Conservation (phyloP, 2,329 filamentous ascomycete species). For the Fusarium sp. region DNA sequence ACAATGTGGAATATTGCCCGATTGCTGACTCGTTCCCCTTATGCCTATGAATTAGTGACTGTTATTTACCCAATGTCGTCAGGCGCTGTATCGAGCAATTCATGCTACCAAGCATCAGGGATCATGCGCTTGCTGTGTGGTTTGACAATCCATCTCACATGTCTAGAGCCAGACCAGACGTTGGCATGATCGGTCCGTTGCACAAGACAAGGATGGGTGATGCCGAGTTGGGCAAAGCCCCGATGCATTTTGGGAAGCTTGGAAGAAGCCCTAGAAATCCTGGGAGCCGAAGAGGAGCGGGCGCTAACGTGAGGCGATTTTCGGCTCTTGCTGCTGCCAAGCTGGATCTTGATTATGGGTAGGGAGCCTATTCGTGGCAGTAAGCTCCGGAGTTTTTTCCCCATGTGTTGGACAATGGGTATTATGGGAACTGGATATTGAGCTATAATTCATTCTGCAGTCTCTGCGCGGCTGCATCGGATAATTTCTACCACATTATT, state of each 20-base stretch:
- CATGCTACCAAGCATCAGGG: background rate
- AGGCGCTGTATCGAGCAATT: background rate
- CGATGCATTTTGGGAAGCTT: constrained; percentile 15
- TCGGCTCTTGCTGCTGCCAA: constrained; percentile 13
- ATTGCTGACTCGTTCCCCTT: background rate
- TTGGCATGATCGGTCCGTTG: constrained; percentile 23
- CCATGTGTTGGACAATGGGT: background rate
- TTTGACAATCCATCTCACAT: constrained; percentile 24
- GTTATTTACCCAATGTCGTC: background rate
- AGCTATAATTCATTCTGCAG: background rate
- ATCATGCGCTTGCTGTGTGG: background rate
- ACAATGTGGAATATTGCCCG: background rate
- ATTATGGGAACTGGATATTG: background rate
- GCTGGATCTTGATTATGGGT: constrained; percentile 2
- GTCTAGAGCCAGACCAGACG: background rate
- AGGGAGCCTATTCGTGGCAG: background rate
- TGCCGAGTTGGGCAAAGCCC: constrained; percentile 21
- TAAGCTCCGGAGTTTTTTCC: constrained; percentile 4
- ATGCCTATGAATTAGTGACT: background rate
- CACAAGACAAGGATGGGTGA: constrained; percentile 17
- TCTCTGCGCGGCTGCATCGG: background rate
- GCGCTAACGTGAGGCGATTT: constrained; percentile 32
- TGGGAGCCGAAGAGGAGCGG: constrained; percentile 26
- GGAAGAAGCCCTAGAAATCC: constrained; percentile 22
- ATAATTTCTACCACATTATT: background rate